A percentile compares a stretch with the other conserved stretches of the same genome.
Conservation (phyloP, 306 rosid species). For the Rosa multiflora region DNA sequence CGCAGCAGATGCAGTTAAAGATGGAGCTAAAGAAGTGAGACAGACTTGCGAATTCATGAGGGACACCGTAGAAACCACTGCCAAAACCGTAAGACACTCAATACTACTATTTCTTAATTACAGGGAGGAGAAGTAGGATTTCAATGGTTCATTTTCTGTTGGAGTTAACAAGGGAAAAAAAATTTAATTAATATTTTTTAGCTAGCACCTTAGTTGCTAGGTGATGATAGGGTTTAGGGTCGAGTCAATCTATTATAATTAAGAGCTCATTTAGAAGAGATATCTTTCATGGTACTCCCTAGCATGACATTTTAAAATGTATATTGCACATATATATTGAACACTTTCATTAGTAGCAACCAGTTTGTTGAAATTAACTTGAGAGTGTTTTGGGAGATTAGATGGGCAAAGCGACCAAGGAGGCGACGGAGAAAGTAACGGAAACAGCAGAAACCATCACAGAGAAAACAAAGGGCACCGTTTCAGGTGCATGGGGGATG, state of each 20-base stretch:
- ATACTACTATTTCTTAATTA: not conserved
- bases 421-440: slow-evolving; percentile 39
- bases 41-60: slow-evolving; percentile 49
- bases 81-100: slow-evolving; percentile 32
- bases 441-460: slow-evolving; percentile 40
- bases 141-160: not conserved
- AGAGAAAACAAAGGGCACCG: slow-evolving; percentile 39
- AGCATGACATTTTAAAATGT: not conserved
- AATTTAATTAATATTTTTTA: not conserved
- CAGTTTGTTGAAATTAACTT: not conserved
- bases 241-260: not conserved
- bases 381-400: slow-evolving; percentile 7
- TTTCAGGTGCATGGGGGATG: slow-evolving; percentile 36
- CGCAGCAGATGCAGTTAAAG: slow-evolving; percentile 49
- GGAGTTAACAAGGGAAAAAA: not conserved
- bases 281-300: not conserved
- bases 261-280: not conserved
- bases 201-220: not conserved
- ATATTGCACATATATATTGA: not conserved
- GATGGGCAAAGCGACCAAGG: slow-evolving; percentile 39
- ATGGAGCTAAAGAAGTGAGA: slow-evolving; percentile 54
- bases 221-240: not conserved
- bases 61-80: slow-evolving; percentile 40
- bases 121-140: not conserved
- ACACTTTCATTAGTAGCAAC: not conserved